phyloP scores from a whole-genome alignment of 768 basidiomycete species.

The Xanthoconium purpureum region DNA sequence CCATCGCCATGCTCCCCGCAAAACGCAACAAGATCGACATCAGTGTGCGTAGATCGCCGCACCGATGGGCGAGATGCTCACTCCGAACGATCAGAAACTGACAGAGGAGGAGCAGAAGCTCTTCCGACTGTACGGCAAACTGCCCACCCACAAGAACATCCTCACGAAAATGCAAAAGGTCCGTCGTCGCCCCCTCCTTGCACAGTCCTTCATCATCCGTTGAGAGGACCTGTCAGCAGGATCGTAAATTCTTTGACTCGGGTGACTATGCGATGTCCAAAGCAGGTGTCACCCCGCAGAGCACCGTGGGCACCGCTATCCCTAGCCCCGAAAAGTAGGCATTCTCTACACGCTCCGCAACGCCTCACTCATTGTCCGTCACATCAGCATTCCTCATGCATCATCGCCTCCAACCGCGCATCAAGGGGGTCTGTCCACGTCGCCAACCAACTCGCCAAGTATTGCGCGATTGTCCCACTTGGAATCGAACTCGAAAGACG shows the following conservation, averaged over 20 bases:
- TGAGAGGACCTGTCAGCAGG: conserved; percentile 46
- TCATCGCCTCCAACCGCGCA: conserved; percentile 61
- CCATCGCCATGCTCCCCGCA: conserved; percentile 60
- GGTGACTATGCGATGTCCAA: conserved; percentile 98
- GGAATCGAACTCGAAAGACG: conserved; percentile 18
- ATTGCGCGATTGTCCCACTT: conserved; percentile 50
- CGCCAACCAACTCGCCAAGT: conserved; percentile 69
- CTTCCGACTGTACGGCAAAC: conserved; percentile 91
- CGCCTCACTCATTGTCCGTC: not conserved
- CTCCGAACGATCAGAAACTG: conserved; percentile 53
- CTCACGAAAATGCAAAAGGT: conserved; percentile 97
- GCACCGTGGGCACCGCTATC: conserved; percentile 89
- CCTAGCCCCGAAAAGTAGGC: conserved; percentile 96
- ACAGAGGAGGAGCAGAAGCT: conserved; percentile 90
- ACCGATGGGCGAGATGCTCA: not conserved
- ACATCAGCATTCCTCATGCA: conserved; percentile 81
- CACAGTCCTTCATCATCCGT: conserved; percentile 1
- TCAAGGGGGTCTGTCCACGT: conserved; percentile 60
- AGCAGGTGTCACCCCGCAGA: conserved; percentile 87
- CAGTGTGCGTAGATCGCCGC: conserved; percentile 56
- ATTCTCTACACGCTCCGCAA: not conserved
- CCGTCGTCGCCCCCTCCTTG: conserved; percentile 13
- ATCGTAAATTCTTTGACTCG: conserved; percentile 99
- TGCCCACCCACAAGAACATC: conserved; percentile 90
- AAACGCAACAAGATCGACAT: conserved; percentile 93